Conservation (phyloP, 1,284 basidiomycete species). For the Abortiporus biennis region DNA sequence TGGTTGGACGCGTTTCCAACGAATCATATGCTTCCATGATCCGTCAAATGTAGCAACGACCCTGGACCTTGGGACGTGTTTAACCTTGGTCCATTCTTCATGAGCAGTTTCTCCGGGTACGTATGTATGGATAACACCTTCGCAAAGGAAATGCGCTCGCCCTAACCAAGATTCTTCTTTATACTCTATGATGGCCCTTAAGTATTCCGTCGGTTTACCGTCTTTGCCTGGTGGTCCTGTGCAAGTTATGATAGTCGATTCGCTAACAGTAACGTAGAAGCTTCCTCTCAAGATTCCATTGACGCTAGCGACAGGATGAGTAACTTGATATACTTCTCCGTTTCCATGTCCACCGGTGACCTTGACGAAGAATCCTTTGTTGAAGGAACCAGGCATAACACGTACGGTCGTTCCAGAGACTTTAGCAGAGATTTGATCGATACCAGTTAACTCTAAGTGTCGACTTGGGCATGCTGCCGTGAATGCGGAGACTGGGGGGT, state of each 20-base stretch:
- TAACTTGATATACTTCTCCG: slow-evolving; percentile 84
- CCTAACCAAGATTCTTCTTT: slow-evolving; percentile 98
- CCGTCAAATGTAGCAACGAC: slow-evolving; percentile 85
- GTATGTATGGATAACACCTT: slow-evolving; percentile 88
- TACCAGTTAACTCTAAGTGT: slow-evolving; percentile 66
- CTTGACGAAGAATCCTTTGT: slow-evolving; percentile 85
- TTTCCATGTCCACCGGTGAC: slow-evolving; percentile 72
- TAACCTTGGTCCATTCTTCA: slow-evolving; percentile 82
- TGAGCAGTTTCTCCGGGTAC: slow-evolving; percentile 54
- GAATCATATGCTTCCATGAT: slow-evolving; percentile 80
- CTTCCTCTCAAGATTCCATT: slow-evolving; percentile 89
- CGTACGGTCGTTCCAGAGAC: slow-evolving; percentile 82
- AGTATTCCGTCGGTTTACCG: slow-evolving; percentile 45
- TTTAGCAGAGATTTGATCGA: slow-evolving; percentile 92
- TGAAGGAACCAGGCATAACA: slow-evolving; percentile 76
- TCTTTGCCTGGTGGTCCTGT: slow-evolving; percentile 47
- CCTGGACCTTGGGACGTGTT: slow-evolving; percentile 80
- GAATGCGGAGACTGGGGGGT: slow-evolving; percentile 92
- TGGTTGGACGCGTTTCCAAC: slow-evolving; percentile 62
- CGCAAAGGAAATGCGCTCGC: slow-evolving; percentile 80
- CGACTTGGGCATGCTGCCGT: slow-evolving; percentile 74
- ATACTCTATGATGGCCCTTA: slow-evolving; percentile 87
- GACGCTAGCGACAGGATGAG: slow-evolving; percentile 85
- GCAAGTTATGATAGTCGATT: slow-evolving; percentile 82
- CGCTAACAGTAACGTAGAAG: slow-evolving; percentile 85